Evolutionary conservation across 2,329 filamentous ascomycete species (phyloP).

Genomic region (Magnaporthiopsis rhizophila): DNA sequence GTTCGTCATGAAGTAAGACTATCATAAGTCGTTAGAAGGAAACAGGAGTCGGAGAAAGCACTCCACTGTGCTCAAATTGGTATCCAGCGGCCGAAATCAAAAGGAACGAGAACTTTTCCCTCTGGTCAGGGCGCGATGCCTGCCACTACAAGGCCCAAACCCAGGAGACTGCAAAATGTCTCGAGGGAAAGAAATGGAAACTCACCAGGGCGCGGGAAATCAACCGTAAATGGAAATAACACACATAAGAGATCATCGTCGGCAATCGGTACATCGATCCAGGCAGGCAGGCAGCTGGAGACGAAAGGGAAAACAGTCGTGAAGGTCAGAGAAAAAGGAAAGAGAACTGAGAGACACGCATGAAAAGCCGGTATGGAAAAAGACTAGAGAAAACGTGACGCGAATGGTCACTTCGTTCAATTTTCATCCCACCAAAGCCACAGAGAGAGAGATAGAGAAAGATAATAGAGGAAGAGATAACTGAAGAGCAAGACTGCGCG

Average conservation of each 20-base stretch:
- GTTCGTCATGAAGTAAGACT: conserved; percentile 6
- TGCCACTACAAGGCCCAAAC: conserved; percentile 9
- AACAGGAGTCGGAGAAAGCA: conserved; percentile 8
- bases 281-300: conserved; percentile 2
- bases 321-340: neutral
- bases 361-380: neutral
- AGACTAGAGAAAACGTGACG: neutral
- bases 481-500: neutral
- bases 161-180: conserved; percentile 7
- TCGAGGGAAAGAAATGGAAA: conserved; percentile 5
- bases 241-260: conserved; percentile 1
- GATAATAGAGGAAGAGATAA: conserved; percentile 4
- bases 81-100: conserved; percentile 21
- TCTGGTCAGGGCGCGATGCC: conserved; percentile 5
- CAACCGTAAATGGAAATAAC: conserved; percentile 4
- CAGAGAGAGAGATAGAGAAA: neutral
- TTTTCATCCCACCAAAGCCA: neutral
- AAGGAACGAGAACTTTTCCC: conserved; percentile 15
- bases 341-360: neutral
- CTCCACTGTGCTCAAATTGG: conserved; percentile 18
- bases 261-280: neutral
- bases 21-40: conserved; percentile 7
- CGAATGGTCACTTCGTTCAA: neutral
- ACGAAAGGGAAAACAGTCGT: conserved; percentile 2
- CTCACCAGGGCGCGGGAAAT: neutral